Evolutionary conservation across 75 land plant genomes (phyloP).

Genomic region (Selaginella moellendorffii): DNA sequence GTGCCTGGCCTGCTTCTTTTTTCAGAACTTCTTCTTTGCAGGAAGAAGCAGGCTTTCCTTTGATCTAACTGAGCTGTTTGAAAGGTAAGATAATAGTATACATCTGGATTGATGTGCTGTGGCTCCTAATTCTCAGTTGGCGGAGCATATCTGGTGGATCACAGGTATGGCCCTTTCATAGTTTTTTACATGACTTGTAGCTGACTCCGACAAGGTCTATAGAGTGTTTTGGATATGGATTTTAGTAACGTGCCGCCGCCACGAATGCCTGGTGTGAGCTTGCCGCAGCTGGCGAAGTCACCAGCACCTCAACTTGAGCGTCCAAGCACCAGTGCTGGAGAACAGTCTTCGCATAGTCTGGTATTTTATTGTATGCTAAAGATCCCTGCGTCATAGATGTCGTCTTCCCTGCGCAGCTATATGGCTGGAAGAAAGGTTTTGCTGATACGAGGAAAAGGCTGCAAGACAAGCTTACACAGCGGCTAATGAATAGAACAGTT

Average conservation of each 20-base stretch:
- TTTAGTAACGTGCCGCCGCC: not conserved
- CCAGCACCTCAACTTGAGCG: not conserved
- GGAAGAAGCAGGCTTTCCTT: not conserved
- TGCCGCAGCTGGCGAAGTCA: not conserved
- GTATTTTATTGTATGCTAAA: not conserved
- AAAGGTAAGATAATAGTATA: not conserved
- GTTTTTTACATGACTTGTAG: not conserved
- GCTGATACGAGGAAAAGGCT: slow-evolving; percentile 10
- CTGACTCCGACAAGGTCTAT: not conserved
- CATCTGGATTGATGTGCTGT: not conserved
- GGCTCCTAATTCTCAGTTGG: not conserved
- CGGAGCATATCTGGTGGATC: not conserved
- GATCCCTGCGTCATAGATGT: not conserved
- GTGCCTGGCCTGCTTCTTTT: not conserved
- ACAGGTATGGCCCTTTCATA: not conserved
- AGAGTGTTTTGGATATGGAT: slow-evolving; percentile 1
- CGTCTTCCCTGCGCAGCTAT: slow-evolving; percentile 6
- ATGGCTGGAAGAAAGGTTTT: slow-evolving; percentile 14
- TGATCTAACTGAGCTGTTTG: not conserved
- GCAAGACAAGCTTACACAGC: slow-evolving; percentile 5
- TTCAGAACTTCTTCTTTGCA: not conserved
- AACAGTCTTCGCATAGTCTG: not conserved
- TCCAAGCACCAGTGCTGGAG: not conserved
- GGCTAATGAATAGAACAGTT: slow-evolving; percentile 10
- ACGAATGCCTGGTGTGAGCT: not conserved